Percentiles rank a stretch among this genome's conserved stretches.
These are phyloP conservation scores for Calonectria pseudoreteaudii DNA, from an alignment of 2,329 filamentous ascomycete genomes.

Conservation along the genomic window DNA sequence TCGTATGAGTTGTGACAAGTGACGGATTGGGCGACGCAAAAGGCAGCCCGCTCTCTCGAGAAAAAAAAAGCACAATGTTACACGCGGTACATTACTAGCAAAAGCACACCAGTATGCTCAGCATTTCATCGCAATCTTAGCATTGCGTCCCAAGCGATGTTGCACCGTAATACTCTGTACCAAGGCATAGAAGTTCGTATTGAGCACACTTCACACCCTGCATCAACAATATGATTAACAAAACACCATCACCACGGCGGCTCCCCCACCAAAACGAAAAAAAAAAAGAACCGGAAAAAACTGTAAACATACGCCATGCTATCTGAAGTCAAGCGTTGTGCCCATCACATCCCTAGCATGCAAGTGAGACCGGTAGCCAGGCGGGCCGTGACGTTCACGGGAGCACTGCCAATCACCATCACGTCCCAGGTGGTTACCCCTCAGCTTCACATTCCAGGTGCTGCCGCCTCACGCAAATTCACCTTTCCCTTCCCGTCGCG, in stretches of 20 bases:
- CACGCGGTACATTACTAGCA: neutral
- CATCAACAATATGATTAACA: neutral
- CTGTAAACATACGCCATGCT: neutral
- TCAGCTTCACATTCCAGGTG: slow-evolving; percentile 18
- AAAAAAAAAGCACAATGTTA: neutral
- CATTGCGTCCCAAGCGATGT: neutral
- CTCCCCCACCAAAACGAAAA: no score
- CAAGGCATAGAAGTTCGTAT: neutral
- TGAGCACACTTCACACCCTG: neutral
- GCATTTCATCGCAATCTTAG: neutral
- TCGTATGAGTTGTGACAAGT: neutral
- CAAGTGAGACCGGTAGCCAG: slow-evolving; percentile 17
- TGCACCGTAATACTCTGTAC: neutral
- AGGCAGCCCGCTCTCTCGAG: neutral
- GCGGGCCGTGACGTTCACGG: slow-evolving; percentile 17
- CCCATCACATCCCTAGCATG: neutral
- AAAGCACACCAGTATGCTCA: neutral
- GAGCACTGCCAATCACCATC: slow-evolving; percentile 19
- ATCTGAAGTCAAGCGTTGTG: neutral
- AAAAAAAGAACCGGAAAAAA: neutral
- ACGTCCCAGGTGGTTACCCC: neutral
- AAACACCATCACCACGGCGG: neutral
- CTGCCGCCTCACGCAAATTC: slow-evolving; percentile 3
- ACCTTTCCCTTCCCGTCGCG: slow-evolving; percentile 24
- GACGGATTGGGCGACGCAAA: neutral